Conservation (phyloP, 805 yeast genomes). For the Vanderwaltozyma tropicalis region DNA sequence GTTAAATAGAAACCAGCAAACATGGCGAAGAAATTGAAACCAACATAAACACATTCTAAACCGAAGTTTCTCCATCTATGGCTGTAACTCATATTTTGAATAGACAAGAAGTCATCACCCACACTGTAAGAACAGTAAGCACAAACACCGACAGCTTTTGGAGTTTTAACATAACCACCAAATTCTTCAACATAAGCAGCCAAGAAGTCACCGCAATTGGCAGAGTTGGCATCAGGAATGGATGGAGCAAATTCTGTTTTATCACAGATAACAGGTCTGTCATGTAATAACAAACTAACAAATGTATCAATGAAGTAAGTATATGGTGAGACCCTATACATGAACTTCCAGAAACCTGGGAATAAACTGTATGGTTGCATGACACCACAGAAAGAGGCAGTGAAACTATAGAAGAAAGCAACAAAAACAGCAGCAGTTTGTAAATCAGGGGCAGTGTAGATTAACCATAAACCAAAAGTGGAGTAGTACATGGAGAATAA, state of each 20-base stretch:
- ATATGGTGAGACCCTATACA: conserved; percentile 34
- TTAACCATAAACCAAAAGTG: conserved; percentile 31
- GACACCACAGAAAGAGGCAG: conserved; percentile 32
- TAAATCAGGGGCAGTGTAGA: conserved; percentile 15
- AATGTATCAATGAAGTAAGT: conserved; percentile 37
- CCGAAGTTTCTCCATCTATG: conserved; percentile 52
- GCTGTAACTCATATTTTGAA: conserved; percentile 19
- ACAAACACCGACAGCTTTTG: conserved; percentile 37
- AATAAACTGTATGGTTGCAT: conserved; percentile 30
- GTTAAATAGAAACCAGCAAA: conserved; percentile 39
- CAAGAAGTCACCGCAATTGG: conserved; percentile 19
- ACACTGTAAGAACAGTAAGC: conserved; percentile 40
- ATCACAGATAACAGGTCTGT: conserved; percentile 35
- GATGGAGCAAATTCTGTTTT: conserved; percentile 13
- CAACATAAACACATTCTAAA: conserved; percentile 40
- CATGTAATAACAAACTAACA: conserved; percentile 40
- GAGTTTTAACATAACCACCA: conserved; percentile 17
- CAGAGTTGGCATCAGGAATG: conserved; percentile 27
- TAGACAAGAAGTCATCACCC: conserved; percentile 45
- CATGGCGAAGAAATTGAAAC: conserved; percentile 35
- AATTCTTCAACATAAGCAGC: conserved; percentile 9
- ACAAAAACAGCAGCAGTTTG: conserved; percentile 24
- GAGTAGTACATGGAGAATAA: conserved; percentile 39
- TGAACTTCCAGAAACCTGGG: conserved; percentile 36
- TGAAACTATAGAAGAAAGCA: conserved; percentile 20